Evolutionary conservation across 2,329 filamentous ascomycete species (phyloP).

Genomic region (Leptographium flavum): DNA sequence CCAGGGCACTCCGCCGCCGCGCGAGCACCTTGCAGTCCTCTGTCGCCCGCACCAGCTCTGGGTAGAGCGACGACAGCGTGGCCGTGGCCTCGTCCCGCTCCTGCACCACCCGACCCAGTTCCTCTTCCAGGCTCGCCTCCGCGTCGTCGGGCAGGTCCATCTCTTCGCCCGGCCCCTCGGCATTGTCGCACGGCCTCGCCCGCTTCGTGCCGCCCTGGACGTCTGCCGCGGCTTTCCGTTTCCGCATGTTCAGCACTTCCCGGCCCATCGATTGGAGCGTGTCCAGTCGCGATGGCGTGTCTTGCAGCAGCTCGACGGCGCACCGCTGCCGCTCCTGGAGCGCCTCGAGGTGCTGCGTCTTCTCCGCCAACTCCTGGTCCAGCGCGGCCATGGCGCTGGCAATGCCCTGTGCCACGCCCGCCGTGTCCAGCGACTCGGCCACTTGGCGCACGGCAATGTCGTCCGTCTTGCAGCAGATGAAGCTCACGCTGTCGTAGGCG

Average conservation of each 20-base stretch:
- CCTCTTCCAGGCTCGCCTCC: slow-evolving; percentile 11
- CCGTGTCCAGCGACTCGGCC: slow-evolving; percentile 2
- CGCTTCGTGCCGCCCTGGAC: neutral
- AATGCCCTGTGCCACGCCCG: neutral
- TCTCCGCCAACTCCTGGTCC: neutral
- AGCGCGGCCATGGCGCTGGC: neutral
- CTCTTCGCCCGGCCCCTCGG: neutral
- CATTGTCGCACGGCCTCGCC: neutral
- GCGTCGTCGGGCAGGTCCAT: neutral
- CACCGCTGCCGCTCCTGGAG: neutral
- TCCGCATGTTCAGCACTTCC: neutral
- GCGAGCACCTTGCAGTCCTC: neutral
- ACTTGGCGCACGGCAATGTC: slow-evolving; percentile 28
- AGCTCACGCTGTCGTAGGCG: slow-evolving; percentile 36
- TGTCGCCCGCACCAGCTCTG: slow-evolving; percentile 14
- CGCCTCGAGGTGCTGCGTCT: neutral
- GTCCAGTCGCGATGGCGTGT: neutral
- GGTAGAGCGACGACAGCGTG: slow-evolving; percentile 18
- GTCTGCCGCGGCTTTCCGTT: neutral
- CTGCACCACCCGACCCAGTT: slow-evolving; percentile 9
- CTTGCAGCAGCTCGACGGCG: neutral
- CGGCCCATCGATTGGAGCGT: neutral
- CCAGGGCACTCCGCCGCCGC: neutral
- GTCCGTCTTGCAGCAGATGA: slow-evolving; percentile 50
- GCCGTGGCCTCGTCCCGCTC: neutral